Evolutionary conservation across 352 stramenopile genomes (phyloP), one percentile per base, ranked within the genome.

Genomic region (Globisporangium carolinianum): DNA sequence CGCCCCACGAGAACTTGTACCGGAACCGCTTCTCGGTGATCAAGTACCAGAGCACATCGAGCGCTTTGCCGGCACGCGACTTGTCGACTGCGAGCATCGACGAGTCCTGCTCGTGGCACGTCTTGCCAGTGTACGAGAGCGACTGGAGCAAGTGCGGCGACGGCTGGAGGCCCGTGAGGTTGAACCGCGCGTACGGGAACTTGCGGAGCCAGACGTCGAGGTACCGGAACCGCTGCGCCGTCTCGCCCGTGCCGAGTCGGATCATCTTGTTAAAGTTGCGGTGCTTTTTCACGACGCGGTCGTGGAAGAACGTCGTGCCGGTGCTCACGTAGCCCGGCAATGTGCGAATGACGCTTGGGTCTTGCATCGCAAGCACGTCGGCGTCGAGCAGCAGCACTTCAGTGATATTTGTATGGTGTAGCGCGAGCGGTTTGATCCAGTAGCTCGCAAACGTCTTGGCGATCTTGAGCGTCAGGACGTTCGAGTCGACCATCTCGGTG

Each of bases 81-180:
- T 90, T 92, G 60, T 92, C 75, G 36, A 92, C 72, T 3, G 79
- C 58, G 11, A 92, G 47, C 59, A 92, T 86, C 7, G 76, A 90
- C 7, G 79, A 89, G 59, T 90, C 82, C 57, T 87, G 72, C 46
- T 90, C 77, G 49, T 89, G 77, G 18, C 70, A 76, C 6, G 72
- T 88, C 36, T 69, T 50, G 0, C 69, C 65, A 0, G 62, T 60
- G 43, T 79, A 86, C 1, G 67, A 66, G 36, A 83, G 76, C 1
- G 72, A 87, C 0, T 66, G 61, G 6, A 71, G 62, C 15, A 89
- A 62, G 18, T 70, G 62, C 0, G 46, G 6, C 0, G 75, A 73
- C 15, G 67, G 65, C 12, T 68, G 14, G 50, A 53, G 57, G 4
- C 60, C 61, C 0, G 54, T 18, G 9, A 86, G 63, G n/a, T 65